phyloP scores from a whole-genome alignment of 805 yeast genomes.

The Danielozyma ontarioensis region DNA sequence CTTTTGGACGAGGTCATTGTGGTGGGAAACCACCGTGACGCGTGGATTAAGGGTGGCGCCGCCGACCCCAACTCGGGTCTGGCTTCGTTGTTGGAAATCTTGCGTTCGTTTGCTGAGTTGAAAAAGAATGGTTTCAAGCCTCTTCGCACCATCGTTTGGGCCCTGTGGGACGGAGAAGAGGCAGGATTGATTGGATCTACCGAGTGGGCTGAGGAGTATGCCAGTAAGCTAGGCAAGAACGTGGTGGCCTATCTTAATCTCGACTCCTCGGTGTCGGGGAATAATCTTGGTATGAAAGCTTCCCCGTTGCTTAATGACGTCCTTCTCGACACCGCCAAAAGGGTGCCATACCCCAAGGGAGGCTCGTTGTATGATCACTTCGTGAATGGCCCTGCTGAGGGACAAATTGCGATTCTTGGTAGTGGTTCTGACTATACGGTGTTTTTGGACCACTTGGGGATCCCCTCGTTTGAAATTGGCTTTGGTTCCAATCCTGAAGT shows the following conservation, averaged over 20 bases:
- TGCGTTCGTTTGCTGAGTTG: conserved; percentile 52
- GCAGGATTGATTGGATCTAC: conserved; percentile 72
- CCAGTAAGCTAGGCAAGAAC: conserved; percentile 37
- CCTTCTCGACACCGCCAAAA: conserved; percentile 39
- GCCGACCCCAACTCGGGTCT: conserved; percentile 77
- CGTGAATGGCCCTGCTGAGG: conserved; percentile 17
- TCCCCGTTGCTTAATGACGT: conserved; percentile 56
- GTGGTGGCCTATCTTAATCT: conserved; percentile 66
- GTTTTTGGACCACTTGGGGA: conserved; percentile 55
- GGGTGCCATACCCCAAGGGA: conserved; percentile 43
- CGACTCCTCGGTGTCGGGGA: conserved; percentile 62
- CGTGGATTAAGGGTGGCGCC: conserved; percentile 78
- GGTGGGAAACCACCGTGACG: conserved; percentile 74
- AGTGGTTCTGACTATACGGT: conserved; percentile 70
- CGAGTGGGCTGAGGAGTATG: conserved; percentile 66
- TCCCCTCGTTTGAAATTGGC: conserved; percentile 57
- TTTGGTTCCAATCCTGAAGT: conserved; percentile 34
- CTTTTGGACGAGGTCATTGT: conserved; percentile 50
- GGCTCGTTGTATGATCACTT: conserved; percentile 21
- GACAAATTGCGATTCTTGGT: conserved; percentile 46
- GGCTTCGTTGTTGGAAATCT: conserved; percentile 59
- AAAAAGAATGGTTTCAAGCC: conserved; percentile 66
- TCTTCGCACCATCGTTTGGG: conserved; percentile 59
- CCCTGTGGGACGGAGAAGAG: conserved; percentile 82
- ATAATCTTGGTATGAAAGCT: conserved; percentile 43